Conservation (phyloP, 495 filamentous ascomycete species). For the Penicillium lividum region DNA sequence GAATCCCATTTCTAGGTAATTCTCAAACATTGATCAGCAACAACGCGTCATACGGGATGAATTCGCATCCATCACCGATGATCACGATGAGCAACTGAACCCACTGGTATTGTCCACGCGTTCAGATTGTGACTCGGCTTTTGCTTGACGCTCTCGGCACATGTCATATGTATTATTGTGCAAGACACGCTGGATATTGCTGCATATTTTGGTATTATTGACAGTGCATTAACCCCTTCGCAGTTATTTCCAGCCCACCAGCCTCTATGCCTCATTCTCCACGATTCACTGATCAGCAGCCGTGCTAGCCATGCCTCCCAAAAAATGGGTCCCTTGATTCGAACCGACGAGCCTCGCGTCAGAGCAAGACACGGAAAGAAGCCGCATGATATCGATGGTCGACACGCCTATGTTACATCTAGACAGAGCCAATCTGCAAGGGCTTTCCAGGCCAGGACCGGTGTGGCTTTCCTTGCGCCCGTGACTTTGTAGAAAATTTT, state of each 20-base stretch:
- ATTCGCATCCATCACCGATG: neutral
- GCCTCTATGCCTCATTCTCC: neutral
- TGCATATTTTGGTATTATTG: neutral
- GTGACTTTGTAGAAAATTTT: neutral
- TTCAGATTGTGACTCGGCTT: neutral
- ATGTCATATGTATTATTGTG: neutral
- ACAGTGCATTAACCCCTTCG: neutral
- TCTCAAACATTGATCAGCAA: neutral
- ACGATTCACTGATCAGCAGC: neutral
- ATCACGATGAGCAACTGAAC: neutral
- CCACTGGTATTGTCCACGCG: constrained; percentile 2
- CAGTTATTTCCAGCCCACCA: neutral
- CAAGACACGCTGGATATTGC: neutral
- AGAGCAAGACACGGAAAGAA: neutral
- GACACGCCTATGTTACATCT: neutral
- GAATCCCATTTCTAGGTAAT: neutral
- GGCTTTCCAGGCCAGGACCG: neutral
- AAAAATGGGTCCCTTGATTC: neutral
- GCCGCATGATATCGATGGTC: neutral
- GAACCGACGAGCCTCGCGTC: neutral
- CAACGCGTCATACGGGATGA: neutral
- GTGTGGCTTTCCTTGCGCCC: neutral
- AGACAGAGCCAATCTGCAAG: neutral
- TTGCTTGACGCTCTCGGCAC: neutral
- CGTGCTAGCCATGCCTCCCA: neutral